phyloP scores from a whole-genome alignment of 2,329 filamentous ascomycete genomes.

The Immersiporthe knoxdaviesiana region DNA sequence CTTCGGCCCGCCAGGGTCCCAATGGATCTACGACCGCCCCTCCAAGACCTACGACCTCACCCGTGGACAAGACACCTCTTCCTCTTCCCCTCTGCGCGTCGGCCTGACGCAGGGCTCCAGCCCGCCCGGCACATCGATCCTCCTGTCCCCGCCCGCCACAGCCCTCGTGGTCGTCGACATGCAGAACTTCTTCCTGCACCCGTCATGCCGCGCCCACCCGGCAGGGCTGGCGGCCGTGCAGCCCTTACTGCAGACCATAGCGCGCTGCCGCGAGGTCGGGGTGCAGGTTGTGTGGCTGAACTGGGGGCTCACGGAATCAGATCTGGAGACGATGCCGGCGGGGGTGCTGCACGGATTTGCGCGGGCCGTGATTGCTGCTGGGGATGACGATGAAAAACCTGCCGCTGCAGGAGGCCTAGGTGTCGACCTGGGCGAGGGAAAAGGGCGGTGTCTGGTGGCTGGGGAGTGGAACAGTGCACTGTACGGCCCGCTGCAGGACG shows the following conservation, averaged over 20 bases:
- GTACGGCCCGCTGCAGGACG: constrained; percentile 48
- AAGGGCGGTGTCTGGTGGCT: constrained; percentile 52
- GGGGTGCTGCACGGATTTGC: constrained; percentile 53
- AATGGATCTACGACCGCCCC: constrained; percentile 38
- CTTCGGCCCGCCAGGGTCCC: constrained; percentile 38
- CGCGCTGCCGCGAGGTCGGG: constrained; percentile 51
- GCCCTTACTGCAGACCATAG: constrained; percentile 46
- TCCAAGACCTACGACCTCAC: constrained; percentile 39
- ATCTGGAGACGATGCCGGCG: constrained; percentile 55
- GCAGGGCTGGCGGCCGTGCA: constrained; percentile 46
- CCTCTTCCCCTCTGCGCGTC: constrained; percentile 30
- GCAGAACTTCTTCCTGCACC: constrained; percentile 57
- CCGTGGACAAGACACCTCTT: constrained; percentile 24
- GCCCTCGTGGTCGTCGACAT: constrained; percentile 57
- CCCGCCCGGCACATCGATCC: constrained; percentile 38
- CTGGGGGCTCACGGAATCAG: constrained; percentile 59
- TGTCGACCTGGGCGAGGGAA: constrained; percentile 48
- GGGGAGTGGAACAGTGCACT: constrained; percentile 61
- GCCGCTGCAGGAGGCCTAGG: constrained; percentile 50
- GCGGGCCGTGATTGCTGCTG: constrained; percentile 39
- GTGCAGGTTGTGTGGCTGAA: constrained; percentile 59
- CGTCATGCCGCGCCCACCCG: constrained; percentile 44
- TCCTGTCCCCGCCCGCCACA: constrained; percentile 45
- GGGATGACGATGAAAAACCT: neutral
- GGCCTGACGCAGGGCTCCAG: constrained; percentile 35